Base-by-base conservation (phyloP, 1,284 basidiomycete species). In the Leccinum subrobustum region DNA sequence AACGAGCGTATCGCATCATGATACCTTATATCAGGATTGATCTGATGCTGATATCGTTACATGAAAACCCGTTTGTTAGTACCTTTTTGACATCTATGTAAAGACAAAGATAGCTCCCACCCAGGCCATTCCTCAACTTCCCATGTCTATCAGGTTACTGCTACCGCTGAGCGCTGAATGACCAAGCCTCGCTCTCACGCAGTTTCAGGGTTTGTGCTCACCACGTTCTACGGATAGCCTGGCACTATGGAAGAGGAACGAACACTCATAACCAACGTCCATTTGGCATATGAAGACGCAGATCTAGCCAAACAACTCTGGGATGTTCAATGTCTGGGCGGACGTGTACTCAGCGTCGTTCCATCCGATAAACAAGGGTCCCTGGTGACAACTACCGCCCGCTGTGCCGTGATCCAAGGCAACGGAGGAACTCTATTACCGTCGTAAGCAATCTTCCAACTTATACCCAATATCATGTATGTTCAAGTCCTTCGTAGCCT, bases 391-490 rank as follows among this genome's bases (percentile, higher is more conserved):
- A 35, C 31, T 31, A 29, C 33, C 9, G 58, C 20, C 14, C 14
- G 33, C 20, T 51, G 51, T 6, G 20, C 58, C 20, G 18, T 60
- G 4, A 61, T 84, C 55, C 80, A 83, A 67, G 81, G 78, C 53
- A 68, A 76, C 48, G 80, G 82, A 4, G 77, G 81, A 48, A 69
- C 84, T 54, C 70, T 85, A 62, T 65, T 85, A 50, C 83, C 83
- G 55, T 83, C 81, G 82, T 84, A 66, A 69, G 81, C 76, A 20
- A 50, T 39, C n/a, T 37, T n/a, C 12, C 14, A 37, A 8, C 50
- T 44, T 52, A 6, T 52, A 54, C 20, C 29, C 20, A 27, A 61
- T 27, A 50, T 31, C 55, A 25, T 62, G 53, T 48, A 48, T 52
- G 59, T 57, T 61, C 51, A 23, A 35, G 52, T 60, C 51, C 51